These are phyloP conservation scores for Pseudogymnoascus sp. DNA, from an alignment of 2,329 filamentous ascomycete species.

Conservation along the genomic window DNA sequence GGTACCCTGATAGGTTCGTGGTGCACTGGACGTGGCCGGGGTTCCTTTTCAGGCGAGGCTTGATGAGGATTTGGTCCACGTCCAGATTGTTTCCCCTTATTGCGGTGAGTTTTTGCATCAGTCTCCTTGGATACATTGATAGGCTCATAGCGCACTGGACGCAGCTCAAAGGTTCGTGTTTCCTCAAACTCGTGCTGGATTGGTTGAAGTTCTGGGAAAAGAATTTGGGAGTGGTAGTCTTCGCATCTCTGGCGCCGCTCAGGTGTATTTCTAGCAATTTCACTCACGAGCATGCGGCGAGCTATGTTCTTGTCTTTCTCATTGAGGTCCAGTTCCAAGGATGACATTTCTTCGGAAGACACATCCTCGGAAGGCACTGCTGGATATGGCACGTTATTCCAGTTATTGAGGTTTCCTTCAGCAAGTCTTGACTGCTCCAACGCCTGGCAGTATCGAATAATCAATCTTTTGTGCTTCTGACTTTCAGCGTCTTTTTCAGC, in stretches of 20 bases:
- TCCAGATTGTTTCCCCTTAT: no score
- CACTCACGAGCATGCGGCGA: background rate
- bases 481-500: background rate
- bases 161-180: background rate
- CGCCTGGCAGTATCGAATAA: background rate
- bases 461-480: background rate
- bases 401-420: background rate
- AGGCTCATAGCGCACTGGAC: background rate
- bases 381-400: background rate
- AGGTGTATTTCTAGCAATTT: background rate
- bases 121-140: no score
- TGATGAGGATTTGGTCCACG: no score
- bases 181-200: background rate
- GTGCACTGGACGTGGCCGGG: background rate
- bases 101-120: no score
- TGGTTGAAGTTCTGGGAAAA: background rate
- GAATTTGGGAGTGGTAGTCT: background rate
- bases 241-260: background rate
- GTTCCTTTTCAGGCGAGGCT: background rate
- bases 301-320: background rate
- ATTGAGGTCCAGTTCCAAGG: background rate
- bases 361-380: background rate
- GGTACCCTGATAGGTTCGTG: background rate
- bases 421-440: background rate
- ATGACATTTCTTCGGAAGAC: background rate